Evolutionary conservation across 2,329 filamentous ascomycete genomes (phyloP), one percentile per base, ranked within the genome.

Genomic region (Spiromastix sp.): DNA sequence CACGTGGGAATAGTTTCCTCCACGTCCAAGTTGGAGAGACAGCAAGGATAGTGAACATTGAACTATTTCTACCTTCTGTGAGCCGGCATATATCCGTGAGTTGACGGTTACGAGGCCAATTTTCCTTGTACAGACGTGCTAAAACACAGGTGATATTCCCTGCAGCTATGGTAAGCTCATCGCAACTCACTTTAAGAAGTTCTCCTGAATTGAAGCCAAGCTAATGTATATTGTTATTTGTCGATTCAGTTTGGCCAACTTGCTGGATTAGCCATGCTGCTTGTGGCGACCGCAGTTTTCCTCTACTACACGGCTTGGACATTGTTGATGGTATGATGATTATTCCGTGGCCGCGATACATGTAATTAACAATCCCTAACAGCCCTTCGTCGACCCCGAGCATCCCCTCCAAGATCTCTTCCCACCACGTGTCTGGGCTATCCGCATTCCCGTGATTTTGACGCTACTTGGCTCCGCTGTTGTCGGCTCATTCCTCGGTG

Each of bases 301-400:
- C 68, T 81, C 52, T 98, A 98, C 75, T 98, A 98, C 70, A 91
- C 85, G 45, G 76, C 94, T 63, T 98, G 91, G 91, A 94, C 91
- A 18, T 73, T 98, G 46, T 73, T 96, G 48, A 96, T 98, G 84
- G 91, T 95, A 75, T 40, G 65, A 30, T 21, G 31, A 18, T n/a
- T n/a, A n/a, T 24, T 24, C 7, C 21, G 21, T 24, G 21, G 7
- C n/a, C 7, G 21, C 21, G 7, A 24, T 24, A n/a, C 7, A 7
- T n/a, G 21, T 25, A 6, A 15, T 5, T 27, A 28, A 10, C 43
- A 15, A 34, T 33, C 29, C 8, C 12, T n/a, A 5, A 24, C 49
- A 98, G 91, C 91, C 91, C 58, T 98, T 98, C 62, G 91, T 98
- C 63, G 91, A 98, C 63, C 76, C 82, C 39, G 85, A 85, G 59